Base-by-base conservation (phyloP, 106 monocot species). In the Acanthochlamys bracteata region DNA sequence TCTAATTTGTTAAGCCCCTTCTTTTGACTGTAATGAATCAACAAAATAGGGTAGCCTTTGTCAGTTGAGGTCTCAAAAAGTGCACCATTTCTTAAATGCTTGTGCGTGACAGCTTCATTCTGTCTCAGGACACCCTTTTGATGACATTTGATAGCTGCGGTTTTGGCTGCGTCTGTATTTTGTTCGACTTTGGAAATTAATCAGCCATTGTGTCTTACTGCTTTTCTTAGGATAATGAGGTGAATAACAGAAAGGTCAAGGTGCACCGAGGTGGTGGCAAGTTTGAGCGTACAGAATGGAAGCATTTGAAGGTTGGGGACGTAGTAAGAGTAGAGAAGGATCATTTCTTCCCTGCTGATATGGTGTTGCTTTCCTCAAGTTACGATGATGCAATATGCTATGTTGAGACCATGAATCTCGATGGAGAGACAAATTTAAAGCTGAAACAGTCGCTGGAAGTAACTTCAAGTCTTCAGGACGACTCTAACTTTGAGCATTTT, bases 371-470 rank as follows among this genome's bases (percentile, higher is more conserved):
- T 52, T 89, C 93, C 24, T 93, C 93, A 7, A 89, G 83, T 47
- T 93, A 89, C 67, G 86, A 89, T 4, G 86, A 93, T 58, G 89
- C 82, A 20, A 89, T 93, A 3, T 93, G 93, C 43, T 93, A 93
- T 77, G 93, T 93, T 11, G 93, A 93, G 69, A 93, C 93, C n/a
- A 93, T 84, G 81, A 93, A 93, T 62, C 81, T 93, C 25, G 93
- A 93, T 45, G 89, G 93, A 53, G 93, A 93, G 65, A 93, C 93
- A 23, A 93, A 93, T 71, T 71, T 93, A 71, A 93, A 93, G 64
- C 15, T 93, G 53, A 93, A 89, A 63, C 93, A 93, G 58, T 59
- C 89, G 0, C 25, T 89, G 41, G 89, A 93, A 27, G 74, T 75
- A 13, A 89, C 89, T 66, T 83, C 80, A 7, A 61, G 55, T 71